phyloP scores from a whole-genome alignment of 148 eudicot species.

The Rhododendron simsii region DNA sequence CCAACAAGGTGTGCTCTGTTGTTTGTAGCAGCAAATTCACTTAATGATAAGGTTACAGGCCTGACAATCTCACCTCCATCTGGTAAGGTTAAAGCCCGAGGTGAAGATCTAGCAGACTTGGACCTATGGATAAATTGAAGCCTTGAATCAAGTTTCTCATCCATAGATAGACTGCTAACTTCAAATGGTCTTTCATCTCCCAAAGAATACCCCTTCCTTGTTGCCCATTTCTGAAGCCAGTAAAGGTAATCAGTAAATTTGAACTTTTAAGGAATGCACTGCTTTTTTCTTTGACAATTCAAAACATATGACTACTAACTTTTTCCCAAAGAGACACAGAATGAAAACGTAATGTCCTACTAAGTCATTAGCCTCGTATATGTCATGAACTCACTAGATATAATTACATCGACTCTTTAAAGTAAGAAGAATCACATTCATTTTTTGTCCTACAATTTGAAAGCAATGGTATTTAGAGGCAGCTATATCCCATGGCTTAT shows the following conservation, averaged over 20 bases:
- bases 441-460: neutral
- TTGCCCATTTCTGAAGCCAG: neutral
- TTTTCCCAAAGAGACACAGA: neutral
- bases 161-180: neutral
- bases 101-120: neutral
- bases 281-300: too few species aligned
- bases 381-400: neutral
- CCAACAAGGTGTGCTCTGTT: conserved; percentile 17
- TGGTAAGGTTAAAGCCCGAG: neutral
- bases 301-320: neutral
- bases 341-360: neutral
- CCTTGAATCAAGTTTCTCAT: neutral
- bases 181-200: neutral
- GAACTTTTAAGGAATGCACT: neutral
- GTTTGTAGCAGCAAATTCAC: neutral
- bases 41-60: neutral
- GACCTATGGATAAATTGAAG: neutral
- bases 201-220: neutral
- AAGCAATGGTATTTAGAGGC: neutral
- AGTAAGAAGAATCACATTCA: neutral
- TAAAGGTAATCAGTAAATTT: neutral
- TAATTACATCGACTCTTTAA: too few species aligned
- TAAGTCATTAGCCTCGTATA: neutral
- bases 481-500: neutral
- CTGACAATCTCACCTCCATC: neutral